These are phyloP conservation scores for Penicillium salamii DNA, from an alignment of 495 filamentous ascomycete genomes.

Conservation along the genomic window DNA sequence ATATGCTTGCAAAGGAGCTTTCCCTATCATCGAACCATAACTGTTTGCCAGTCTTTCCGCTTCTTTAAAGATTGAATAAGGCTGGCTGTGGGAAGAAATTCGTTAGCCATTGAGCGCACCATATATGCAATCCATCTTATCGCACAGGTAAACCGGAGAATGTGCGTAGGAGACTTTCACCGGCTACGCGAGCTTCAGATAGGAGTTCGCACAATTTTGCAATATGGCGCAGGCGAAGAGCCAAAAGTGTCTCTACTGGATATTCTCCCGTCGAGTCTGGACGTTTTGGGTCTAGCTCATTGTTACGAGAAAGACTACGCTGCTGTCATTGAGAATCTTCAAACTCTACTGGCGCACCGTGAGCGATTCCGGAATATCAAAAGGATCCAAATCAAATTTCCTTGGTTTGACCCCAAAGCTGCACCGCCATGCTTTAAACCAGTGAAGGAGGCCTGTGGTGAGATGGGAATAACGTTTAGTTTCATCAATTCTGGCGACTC, in stretches of 20 bases:
- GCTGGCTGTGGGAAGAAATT: no score
- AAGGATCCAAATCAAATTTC: background rate
- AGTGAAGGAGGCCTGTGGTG: background rate
- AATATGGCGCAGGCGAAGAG: background rate
- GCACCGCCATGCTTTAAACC: no score
- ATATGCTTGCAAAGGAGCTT: no score
- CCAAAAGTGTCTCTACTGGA: background rate
- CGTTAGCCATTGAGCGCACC: no score
- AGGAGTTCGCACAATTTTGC: constrained; percentile 7
- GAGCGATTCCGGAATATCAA: background rate
- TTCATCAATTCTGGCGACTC: no score
- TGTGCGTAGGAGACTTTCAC: constrained; percentile 11
- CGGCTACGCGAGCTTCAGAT: constrained; percentile 12
- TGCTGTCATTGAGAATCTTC: background rate
- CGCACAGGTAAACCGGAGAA: no score
- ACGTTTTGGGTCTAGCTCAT: background rate
- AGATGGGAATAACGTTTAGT: no score
- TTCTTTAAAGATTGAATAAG: no score
- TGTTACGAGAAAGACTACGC: background rate
- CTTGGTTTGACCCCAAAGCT: background rate
- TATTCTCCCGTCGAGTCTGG: constrained; percentile 1
- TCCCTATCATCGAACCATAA: no score
- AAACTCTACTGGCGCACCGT: background rate
- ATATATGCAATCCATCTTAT: no score
- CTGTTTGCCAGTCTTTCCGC: no score